These are phyloP conservation scores for Boletus pseudopeckii DNA, from an alignment of 768 basidiomycete genomes.

Conservation along the genomic window DNA sequence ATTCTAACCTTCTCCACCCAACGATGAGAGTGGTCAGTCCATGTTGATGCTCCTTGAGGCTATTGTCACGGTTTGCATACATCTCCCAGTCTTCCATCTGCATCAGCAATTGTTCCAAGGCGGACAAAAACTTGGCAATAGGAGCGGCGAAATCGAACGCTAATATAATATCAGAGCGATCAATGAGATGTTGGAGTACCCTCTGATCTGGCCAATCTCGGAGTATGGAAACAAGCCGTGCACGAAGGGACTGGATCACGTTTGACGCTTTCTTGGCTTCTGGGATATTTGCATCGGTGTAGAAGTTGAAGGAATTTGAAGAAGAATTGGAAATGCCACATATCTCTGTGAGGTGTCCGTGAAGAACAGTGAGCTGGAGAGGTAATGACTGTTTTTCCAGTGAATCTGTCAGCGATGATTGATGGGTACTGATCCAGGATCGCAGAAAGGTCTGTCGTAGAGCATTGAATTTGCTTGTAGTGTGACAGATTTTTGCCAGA, in stretches of 20 bases:
- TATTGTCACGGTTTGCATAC: constrained; percentile 90
- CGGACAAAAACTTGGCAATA: constrained; percentile 76
- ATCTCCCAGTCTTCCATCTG: constrained; percentile 96
- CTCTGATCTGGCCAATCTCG: constrained; percentile 96
- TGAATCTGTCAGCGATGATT: constrained; percentile 34
- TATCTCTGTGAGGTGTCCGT: constrained; percentile 36
- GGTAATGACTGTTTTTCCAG: constrained; percentile 52
- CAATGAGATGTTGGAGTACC: constrained; percentile 82
- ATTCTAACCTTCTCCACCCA: constrained; percentile 85
- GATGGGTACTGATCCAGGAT: constrained; percentile 30
- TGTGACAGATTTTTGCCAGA: background rate
- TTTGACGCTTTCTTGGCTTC: constrained; percentile 63
- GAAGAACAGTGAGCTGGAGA: constrained; percentile 51
- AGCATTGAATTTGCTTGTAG: constrained; percentile 27
- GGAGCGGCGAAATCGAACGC: constrained; percentile 61
- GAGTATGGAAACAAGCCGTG: constrained; percentile 54
- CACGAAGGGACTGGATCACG: constrained; percentile 48
- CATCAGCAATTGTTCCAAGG: constrained; percentile 78
- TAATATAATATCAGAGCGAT: constrained; percentile 66
- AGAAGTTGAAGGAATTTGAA: constrained; percentile 63
- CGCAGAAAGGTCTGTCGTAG: constrained; percentile 35
- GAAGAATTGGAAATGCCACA: constrained; percentile 17
- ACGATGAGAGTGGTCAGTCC: constrained; percentile 71
- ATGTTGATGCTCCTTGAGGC: constrained; percentile 64
- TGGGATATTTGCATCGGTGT: constrained; percentile 67